These are phyloP conservation scores for Pharus latifolius DNA, from an alignment of 176 grass and related monocot genomes.

Conservation along the genomic window DNA sequence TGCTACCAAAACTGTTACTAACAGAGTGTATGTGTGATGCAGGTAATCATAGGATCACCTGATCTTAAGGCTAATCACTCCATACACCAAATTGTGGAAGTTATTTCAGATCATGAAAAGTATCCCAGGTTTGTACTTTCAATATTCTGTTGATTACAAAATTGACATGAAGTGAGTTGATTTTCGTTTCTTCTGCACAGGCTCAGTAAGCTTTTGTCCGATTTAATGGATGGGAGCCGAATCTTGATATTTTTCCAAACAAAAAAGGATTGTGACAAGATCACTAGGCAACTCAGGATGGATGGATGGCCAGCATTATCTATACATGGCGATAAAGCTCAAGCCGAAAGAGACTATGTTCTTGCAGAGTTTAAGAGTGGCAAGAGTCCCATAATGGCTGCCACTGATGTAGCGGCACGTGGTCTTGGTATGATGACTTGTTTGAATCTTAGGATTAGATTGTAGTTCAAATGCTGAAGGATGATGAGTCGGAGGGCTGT, in stretches of 20 bases:
- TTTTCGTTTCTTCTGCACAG: constrained; percentile 26
- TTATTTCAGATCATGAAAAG: constrained; percentile 84
- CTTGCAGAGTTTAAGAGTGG: constrained; percentile 87
- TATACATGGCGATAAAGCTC: constrained; percentile 97
- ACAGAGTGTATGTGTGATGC: constrained; percentile 13
- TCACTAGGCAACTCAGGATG: constrained; percentile 96
- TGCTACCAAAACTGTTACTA: background rate
- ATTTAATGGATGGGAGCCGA: constrained; percentile 83
- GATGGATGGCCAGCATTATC: constrained; percentile 97
- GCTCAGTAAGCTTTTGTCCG: constrained; percentile 76
- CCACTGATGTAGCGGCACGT: constrained; percentile 97
- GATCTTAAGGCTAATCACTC: constrained; percentile 99
- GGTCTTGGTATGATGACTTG: constrained; percentile 97
- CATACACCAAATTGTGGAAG: constrained; percentile 89
- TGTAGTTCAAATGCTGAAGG: constrained; percentile 51
- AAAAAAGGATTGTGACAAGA: constrained; percentile 84
- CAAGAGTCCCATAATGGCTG: constrained; percentile 92
- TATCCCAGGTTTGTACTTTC: constrained; percentile 55
- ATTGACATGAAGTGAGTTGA: background rate
- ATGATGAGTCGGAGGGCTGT: constrained; percentile 79
- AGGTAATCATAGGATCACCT: constrained; percentile 88
- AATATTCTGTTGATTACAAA: background rate
- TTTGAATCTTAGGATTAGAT: constrained; percentile 56
- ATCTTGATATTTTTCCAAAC: constrained; percentile 98
- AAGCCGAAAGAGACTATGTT: constrained; percentile 96